Evolutionary conservation across 306 rosid genomes (phyloP), one percentile per base, ranked within the genome.

Genomic region (Trifolium subterraneum): DNA sequence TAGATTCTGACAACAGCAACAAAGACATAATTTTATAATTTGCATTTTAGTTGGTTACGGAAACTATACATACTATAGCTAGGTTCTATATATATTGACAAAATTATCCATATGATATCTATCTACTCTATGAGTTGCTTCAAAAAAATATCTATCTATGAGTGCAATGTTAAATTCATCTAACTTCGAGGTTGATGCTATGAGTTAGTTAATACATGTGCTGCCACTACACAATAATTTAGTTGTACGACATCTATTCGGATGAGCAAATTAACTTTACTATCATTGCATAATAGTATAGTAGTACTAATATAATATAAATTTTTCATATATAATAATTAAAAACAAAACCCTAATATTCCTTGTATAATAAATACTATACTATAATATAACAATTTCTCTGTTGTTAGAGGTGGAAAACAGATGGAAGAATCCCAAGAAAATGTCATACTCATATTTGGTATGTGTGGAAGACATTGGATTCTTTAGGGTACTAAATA

Each of bases 161-260:
- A 73, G 63, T 10, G 55, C 22, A 61, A 75, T 42, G n/a, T 64
- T 62, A 63, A 75, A 63, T 81, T 83, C 72, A 81, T 77, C 86
- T 74, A 76, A 78, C 56, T 79, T 85, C 87, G 86, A 89, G 88
- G 85, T 84, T 84, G 92, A 86, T 82, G 63, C 80, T 78, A 33
- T 64, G 66, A 70, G 76, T 33, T 74, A 70, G 75, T 76, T 58
- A 41, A 68, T 51, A 38, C 81, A 75, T 79, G 83, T 83, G 83
- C 72, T 70, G 68, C 68, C 48, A 64, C 72, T 71, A 52, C 59
- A 42, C 6, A 47, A 42, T 51, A 54, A 59, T 29, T 23, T 42
- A 58, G 19, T 31, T 71, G 64, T 35, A 56, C 54, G 78, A 72
- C 47, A 74, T 68, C 66, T 73, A 64, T 68, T 68, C 9, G 65